phyloP scores from a whole-genome alignment of 495 filamentous ascomycete genomes.

The Podospora pseudopauciseta region DNA sequence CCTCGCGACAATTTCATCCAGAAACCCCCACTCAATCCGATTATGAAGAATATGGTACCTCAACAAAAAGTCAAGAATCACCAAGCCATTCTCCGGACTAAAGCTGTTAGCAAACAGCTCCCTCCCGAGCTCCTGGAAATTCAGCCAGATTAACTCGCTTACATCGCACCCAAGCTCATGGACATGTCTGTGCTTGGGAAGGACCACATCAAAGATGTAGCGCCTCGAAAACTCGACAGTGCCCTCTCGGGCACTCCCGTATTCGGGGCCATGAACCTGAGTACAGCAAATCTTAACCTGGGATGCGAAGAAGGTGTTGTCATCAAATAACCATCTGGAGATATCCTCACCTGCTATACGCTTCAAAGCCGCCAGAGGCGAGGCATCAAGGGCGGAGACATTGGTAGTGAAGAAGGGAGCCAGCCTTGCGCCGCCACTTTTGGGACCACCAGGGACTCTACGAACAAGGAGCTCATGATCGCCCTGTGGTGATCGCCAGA shows the following conservation, averaged over 20 bases:
- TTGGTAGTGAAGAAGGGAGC: background rate
- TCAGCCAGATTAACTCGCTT: background rate
- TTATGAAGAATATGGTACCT: background rate
- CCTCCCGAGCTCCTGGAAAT: background rate
- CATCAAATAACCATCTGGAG: background rate
- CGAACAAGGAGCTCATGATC: background rate
- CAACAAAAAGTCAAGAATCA: background rate
- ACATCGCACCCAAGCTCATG: background rate
- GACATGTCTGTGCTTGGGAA: background rate
- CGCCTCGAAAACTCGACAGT: background rate
- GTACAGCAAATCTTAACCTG: background rate
- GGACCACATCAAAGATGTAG: background rate
- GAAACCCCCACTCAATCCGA: background rate
- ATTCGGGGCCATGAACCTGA: background rate
- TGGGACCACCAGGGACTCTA: background rate
- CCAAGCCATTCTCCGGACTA: background rate
- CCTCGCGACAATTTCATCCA: background rate
- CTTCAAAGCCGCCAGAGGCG: background rate
- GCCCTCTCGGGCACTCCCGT: background rate
- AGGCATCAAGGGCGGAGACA: background rate
- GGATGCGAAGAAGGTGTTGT: background rate
- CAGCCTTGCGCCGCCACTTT: background rate
- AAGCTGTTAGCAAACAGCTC: background rate
- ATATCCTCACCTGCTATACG: background rate
- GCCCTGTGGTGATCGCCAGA: background rate